Base-by-base conservation (phyloP, 148 eudicot genomes). In the Camellia lanceoleosa region DNA sequence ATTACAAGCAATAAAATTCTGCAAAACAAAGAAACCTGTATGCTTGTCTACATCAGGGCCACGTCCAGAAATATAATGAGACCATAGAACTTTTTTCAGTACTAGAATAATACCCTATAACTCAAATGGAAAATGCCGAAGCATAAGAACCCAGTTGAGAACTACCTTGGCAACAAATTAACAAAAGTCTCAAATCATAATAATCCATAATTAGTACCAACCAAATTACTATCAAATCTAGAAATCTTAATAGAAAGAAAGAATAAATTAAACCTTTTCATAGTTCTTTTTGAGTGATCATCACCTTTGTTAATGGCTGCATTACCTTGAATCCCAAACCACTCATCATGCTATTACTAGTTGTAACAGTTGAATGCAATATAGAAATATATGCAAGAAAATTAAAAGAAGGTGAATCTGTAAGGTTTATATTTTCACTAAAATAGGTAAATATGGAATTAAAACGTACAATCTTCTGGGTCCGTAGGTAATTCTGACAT, bases 401-500 rank as follows among this genome's bases (percentile, higher is more conserved):
- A 30, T 30, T 1, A 30, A 30, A 30, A 30, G 38, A 30, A 30
- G 38, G 38, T 30, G 38, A 30, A 30, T 30, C 38, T 30, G 38
- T 30, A 30, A 30, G 38, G 38, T 30, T 30, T 30, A 30, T 30
- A 3, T 12, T 12, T 12, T 12, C 59, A 55, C 12, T 8, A 55
- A 55, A 55, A 55, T 8, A 55, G 11, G 12, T 0, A 55, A 30
- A 65, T 23, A 65, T 10, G 30, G 68, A 12, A 65, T 10, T 7
- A 41, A 42, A 42, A 15, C 51, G 2, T 74, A 58, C 77, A 23
- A 59, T 74, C 77, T 12, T 71, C 68, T 49, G 82, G 74, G 54
- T 78, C 78, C 63, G 65, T 20, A 7, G 54, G 75, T 61, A 46
- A 58, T 72, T 83, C 75, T 10, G 76, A 19, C 60, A 81, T 61